These are phyloP conservation scores for Chloroidium sp. DNA, from an alignment of 163 green algal genomes.

Conservation along the genomic window DNA sequence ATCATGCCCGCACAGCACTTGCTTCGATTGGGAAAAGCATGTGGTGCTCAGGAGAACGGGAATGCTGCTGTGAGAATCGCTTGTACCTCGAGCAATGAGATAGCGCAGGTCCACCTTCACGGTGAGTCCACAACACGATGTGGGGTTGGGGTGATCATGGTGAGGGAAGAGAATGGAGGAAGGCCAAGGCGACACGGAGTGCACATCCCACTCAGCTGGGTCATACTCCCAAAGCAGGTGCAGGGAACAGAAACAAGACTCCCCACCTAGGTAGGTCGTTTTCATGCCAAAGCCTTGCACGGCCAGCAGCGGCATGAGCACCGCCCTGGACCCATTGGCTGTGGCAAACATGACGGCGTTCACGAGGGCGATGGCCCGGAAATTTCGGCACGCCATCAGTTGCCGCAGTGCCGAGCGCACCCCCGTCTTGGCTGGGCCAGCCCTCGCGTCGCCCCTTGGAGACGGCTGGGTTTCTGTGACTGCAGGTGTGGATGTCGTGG, in stretches of 20 bases:
- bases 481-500: no score
- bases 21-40: not conserved
- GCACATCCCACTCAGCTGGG: not conserved
- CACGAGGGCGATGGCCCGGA: conserved; percentile 23
- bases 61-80: no score
- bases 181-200: not conserved
- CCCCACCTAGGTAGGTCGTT: conserved; percentile 16
- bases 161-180: not conserved
- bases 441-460: no score
- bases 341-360: conserved; percentile 34
- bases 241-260: not conserved
- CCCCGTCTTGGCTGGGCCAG: no score
- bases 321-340: conserved; percentile 20
- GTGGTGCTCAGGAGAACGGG: no score
- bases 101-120: not conserved
- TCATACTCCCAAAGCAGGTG: not conserved
- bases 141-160: not conserved
- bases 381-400: conserved; percentile 19
- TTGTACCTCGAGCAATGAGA: not conserved
- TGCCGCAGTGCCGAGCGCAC: conserved; percentile 7
- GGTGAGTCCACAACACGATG: not conserved
- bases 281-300: conserved; percentile 16
- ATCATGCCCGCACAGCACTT: not conserved
- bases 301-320: conserved; percentile 34
- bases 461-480: no score